Evolutionary conservation across 2,329 filamentous ascomycete genomes (phyloP), one percentile per base, ranked within the genome.

Genomic region (Talaromyces rugulosus): DNA sequence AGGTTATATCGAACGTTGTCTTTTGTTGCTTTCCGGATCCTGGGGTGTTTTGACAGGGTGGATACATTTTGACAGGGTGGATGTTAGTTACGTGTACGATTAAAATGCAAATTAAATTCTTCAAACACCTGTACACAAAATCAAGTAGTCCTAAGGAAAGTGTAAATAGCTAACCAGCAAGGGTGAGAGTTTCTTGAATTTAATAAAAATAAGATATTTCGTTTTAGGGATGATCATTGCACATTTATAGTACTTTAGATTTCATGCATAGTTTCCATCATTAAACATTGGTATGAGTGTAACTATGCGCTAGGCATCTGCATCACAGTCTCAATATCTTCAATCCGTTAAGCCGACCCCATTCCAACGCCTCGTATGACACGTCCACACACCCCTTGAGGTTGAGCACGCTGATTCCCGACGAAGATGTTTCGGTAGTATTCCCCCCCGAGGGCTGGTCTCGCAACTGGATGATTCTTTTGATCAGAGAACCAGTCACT

Each of bases 401-500:
- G 58, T 67, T 63, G 23, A 76, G 30, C 1, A 62, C 60, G n/a
- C 74, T 66, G n/a, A 75, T 57, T n/a, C 63, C 65, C 34, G 63
- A 59, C 16, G 23, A 23, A 44, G 18, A 8, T 11, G n/a, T 18
- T 12, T 23, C 42, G 28, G 28, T 23, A 44, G 36, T 33, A 56
- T 50, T 11, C 5, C 30, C n/a, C 5, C 30, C 53, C 6, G 33
- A 58, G 14, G n/a, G 33, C 5, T 58, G 56, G 14, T 36, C 31
- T 9, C 63, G 64, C 2, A 66, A 60, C 60, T 74, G 70, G 1
- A 71, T 71, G 27, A 78, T 62, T n/a, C 60, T 66, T 34, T 74
- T 75, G 42, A 78, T 66, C 1, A 71, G 67, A 16, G 68, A 63
- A 0, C 76, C 76, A 5, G 73, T 76, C 5, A 78, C 70, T 12